These are phyloP conservation scores for Stemphylium lycopersici DNA, from an alignment of 2,329 filamentous ascomycete genomes.

Conservation along the genomic window DNA sequence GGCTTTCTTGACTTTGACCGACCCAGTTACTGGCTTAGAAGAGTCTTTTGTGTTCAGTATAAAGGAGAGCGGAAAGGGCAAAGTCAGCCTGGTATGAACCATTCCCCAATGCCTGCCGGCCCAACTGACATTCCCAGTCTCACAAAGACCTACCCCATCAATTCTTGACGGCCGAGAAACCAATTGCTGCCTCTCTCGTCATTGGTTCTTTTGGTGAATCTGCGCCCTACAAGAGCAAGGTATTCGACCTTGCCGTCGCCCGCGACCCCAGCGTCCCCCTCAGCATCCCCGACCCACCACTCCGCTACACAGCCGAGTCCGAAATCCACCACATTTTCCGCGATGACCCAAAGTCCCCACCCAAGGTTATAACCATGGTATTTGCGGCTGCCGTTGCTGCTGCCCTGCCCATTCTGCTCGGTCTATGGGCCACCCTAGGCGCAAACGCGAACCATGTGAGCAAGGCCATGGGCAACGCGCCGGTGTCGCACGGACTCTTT, in stretches of 20 bases:
- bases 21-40: constrained; percentile 77
- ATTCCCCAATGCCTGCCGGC: constrained; percentile 9
- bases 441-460: constrained; percentile 80
- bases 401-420: constrained; percentile 74
- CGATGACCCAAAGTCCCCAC: constrained; percentile 77
- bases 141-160: constrained; percentile 89
- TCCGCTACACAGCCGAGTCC: constrained; percentile 81
- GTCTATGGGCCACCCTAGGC: constrained; percentile 77
- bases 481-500: constrained; percentile 82
- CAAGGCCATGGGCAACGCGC: constrained; percentile 76
- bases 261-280: constrained; percentile 67
- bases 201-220: constrained; percentile 85
- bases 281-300: constrained; percentile 67
- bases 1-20: constrained; percentile 84
- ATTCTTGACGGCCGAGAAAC: constrained; percentile 70
- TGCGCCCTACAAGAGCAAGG: constrained; percentile 68
- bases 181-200: constrained; percentile 80
- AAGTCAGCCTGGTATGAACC: constrained; percentile 76
- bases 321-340: constrained; percentile 94
- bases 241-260: constrained; percentile 75
- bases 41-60: constrained; percentile 82
- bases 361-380: constrained; percentile 76
- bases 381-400: constrained; percentile 77
- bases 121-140: constrained; percentile 61
- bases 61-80: constrained; percentile 87